These are phyloP conservation scores for Leccinum ochraceum DNA, from an alignment of 768 basidiomycete genomes.

Conservation along the genomic window DNA sequence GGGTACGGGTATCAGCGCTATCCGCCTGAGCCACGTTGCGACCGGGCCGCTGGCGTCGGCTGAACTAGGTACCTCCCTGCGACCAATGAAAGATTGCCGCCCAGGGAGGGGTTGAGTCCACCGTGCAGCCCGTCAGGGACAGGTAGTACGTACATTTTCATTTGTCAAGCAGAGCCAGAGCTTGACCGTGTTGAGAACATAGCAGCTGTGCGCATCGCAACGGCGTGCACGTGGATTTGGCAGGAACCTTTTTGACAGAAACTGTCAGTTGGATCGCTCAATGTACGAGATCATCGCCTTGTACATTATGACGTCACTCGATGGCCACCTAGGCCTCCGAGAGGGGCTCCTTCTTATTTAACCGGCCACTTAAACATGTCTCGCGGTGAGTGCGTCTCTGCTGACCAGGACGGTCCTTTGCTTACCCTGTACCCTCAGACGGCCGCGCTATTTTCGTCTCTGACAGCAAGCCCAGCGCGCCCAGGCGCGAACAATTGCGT, in stretches of 20 bases:
- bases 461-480: slow-evolving; percentile 1
- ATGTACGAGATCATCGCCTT: not conserved
- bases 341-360: not conserved
- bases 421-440: not conserved
- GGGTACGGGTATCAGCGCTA: not conserved
- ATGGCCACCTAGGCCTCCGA: not conserved
- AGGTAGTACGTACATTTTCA: not conserved
- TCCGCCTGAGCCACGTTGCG: not conserved
- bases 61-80: not conserved
- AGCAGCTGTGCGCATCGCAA: not conserved
- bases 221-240: not conserved
- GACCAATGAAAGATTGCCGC: not conserved
- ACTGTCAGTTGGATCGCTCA: not conserved
- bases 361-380: not conserved
- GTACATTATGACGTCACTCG: not conserved
- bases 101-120: too few relatives aligned
- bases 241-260: not conserved
- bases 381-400: not conserved
- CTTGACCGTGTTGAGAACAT: not conserved
- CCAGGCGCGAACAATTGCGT: not conserved
- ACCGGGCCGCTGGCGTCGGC: not conserved
- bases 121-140: not conserved
- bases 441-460: slow-evolving; percentile 2
- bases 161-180: not conserved
- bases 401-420: not conserved